A percentile compares a stretch with the other conserved stretches of the same genome.
phyloP scores from a whole-genome alignment of 1,139 yeast genomes.

The Protomyces inundatus region DNA sequence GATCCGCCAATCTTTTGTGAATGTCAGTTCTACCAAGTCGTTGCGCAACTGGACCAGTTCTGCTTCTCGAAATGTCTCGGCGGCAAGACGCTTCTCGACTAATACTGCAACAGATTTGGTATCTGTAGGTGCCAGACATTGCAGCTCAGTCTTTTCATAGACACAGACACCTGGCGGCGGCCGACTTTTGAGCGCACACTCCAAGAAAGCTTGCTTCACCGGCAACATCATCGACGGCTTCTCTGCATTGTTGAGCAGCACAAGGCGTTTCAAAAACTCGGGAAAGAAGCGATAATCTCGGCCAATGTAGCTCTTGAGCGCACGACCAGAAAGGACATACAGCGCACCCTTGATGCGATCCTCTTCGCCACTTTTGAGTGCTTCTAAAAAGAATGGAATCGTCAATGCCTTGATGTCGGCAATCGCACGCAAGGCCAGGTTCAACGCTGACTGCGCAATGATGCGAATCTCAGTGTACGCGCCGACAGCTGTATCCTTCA shows the following conservation, averaged over 20 bases:
- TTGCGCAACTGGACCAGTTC: conserved; percentile 9
- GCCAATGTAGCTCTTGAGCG: conserved; percentile 48
- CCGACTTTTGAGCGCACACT: conserved; percentile 22
- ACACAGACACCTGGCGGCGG: conserved; percentile 18
- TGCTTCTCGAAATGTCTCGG: conserved; percentile 12
- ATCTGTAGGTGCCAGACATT: background rate
- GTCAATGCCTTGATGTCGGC: conserved; percentile 52
- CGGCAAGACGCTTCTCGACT: background rate
- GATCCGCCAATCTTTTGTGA: conserved; percentile 60
- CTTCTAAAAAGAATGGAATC: conserved; percentile 46
- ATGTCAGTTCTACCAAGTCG: conserved; percentile 7
- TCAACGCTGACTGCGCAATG: conserved; percentile 65
- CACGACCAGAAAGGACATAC: conserved; percentile 36
- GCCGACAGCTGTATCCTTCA: conserved; percentile 64
- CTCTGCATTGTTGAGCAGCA: conserved; percentile 56
- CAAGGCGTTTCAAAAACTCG: conserved; percentile 47
- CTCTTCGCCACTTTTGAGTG: conserved; percentile 52
- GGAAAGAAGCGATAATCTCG: conserved; percentile 55
- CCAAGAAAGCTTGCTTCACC: conserved; percentile 21
- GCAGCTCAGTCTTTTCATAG: conserved; percentile 1
- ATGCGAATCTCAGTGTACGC: conserved; percentile 64
- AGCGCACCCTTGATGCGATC: conserved; percentile 67
- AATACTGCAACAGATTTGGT: background rate
- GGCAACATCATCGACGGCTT: conserved; percentile 40
- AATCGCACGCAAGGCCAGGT: conserved; percentile 67